Evolutionary conservation across 2,329 filamentous ascomycete genomes (phyloP).

Genomic region (Penicillium fuscoglaucum): DNA sequence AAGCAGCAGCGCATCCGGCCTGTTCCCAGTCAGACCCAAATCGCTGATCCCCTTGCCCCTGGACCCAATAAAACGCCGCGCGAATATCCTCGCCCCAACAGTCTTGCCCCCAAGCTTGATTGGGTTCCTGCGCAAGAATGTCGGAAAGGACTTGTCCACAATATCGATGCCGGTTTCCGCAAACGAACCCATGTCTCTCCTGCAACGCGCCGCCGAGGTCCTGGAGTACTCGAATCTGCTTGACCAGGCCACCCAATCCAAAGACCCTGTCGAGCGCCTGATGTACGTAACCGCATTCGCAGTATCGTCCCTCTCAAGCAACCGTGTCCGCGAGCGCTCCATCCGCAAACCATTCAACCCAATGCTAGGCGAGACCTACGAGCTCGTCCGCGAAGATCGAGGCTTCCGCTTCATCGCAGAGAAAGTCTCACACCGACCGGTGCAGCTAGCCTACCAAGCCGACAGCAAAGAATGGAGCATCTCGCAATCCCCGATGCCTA

Average conservation of each 20-base stretch:
- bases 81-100: slow-evolving; percentile 69
- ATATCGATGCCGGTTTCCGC: slow-evolving; percentile 97
- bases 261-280: slow-evolving; percentile 67
- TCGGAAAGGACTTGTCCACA: slow-evolving; percentile 93
- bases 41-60: slow-evolving; percentile 76
- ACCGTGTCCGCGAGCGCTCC: slow-evolving; percentile 82
- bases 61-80: slow-evolving; percentile 64
- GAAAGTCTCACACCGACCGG: slow-evolving; percentile 90
- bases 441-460: slow-evolving; percentile 89
- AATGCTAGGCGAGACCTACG: slow-evolving; percentile 92
- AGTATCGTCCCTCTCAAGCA: slow-evolving; percentile 78
- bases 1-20: slow-evolving; percentile 43
- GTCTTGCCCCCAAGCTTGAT: slow-evolving; percentile 86
- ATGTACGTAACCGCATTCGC: slow-evolving; percentile 89
- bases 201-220: slow-evolving; percentile 87
- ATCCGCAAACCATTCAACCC: slow-evolving; percentile 97
- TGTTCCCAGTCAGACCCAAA: slow-evolving; percentile 77
- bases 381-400: slow-evolving; percentile 82
- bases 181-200: slow-evolving; percentile 85
- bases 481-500: slow-evolving; percentile 80
- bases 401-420: slow-evolving; percentile 92
- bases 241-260: slow-evolving; percentile 64
- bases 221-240: slow-evolving; percentile 87
- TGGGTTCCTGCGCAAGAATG: slow-evolving; percentile 92
- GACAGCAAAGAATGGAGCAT: slow-evolving; percentile 85